Evolutionary conservation across 352 stramenopile genomes (phyloP), one percentile per base, ranked within the genome.

Genomic region (Globisporangium rhizosaccharum): DNA sequence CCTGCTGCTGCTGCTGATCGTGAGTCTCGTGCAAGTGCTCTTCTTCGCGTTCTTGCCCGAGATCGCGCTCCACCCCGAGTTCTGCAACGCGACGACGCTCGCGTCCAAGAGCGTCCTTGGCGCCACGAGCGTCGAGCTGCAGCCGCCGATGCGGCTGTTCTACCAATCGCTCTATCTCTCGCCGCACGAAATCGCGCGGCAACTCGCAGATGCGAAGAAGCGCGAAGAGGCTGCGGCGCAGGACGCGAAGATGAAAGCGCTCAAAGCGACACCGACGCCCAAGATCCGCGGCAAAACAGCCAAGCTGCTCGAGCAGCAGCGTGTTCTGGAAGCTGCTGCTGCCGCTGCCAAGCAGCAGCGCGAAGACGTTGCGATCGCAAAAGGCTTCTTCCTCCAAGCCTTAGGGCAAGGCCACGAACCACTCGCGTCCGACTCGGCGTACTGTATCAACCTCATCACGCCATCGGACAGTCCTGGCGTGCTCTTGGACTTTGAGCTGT

Each of bases 121-220:
- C 45, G 59, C 61, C 48, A 89, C 76, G 23, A 87, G 74, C 46
- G 39, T 46, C 17, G 76, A 84, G 68, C 66, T 92, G 33, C 28
- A 57, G 50, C 67, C 79, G 52, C 83, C 83, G 36, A 76, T 92
- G 75, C 73, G 75, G 30, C 62, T 90, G 39, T 71, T 92, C 46
- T 92, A 90, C 58, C 79, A 88, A 58, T 92, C 81, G 65, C 69
- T 92, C 8, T 92, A 79, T 57, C 61, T 90, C 10, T 90, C 81
- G 4, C 80, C 83, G 5, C 55, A 69, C 6, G 80, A 89, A 45
- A 72, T 90, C 30, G 67, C 63, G 17, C 52, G 67, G 15, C 71
- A 80, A 14, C 67, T 80, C 53, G 79, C 80, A 50, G 67, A 76
- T 15, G 56, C 76, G 56, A 69, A 79, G 51, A 61, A 62, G 47